Conservation (phyloP, 2,329 filamentous ascomycete genomes). For the Claviceps capensis region DNA sequence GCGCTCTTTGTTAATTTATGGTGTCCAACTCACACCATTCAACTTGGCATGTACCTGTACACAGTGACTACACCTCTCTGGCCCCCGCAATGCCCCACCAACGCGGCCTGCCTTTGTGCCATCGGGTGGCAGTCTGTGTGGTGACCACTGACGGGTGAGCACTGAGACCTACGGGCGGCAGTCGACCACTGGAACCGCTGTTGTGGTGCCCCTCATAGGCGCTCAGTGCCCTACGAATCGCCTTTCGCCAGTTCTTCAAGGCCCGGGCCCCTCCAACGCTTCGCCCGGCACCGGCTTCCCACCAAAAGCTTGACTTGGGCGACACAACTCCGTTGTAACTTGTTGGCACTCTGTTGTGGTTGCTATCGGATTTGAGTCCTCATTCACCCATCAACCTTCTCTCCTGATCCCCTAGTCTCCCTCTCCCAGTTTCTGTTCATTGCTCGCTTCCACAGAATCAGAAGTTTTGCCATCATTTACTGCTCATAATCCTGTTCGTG, state of each 20-base stretch:
- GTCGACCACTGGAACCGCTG: not conserved
- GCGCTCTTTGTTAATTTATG: no score
- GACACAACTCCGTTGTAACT: no score
- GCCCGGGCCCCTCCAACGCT: not conserved
- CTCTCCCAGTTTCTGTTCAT: not conserved
- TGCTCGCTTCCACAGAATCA: not conserved
- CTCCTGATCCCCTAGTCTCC: not conserved
- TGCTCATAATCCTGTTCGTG: not conserved
- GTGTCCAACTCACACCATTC: no score
- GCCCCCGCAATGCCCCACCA: not conserved
- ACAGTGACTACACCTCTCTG: not conserved
- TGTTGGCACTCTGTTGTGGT: not conserved
- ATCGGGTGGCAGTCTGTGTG: no score
- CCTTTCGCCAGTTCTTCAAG: no score
- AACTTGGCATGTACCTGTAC: not conserved
- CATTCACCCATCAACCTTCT: not conserved
- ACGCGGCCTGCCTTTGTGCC: no score
- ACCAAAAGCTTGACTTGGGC: slow-evolving; percentile 1
- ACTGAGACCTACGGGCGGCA: no score
- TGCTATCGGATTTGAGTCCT: not conserved
- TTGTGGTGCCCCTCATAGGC: not conserved
- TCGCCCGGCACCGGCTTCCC: not conserved
- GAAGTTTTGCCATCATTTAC: not conserved
- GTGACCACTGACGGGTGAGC: no score
- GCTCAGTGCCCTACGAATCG: not conserved